Evolutionary conservation across 208 protist species (phyloP).

Genomic region (Kentomonas sorsogonicus): DNA sequence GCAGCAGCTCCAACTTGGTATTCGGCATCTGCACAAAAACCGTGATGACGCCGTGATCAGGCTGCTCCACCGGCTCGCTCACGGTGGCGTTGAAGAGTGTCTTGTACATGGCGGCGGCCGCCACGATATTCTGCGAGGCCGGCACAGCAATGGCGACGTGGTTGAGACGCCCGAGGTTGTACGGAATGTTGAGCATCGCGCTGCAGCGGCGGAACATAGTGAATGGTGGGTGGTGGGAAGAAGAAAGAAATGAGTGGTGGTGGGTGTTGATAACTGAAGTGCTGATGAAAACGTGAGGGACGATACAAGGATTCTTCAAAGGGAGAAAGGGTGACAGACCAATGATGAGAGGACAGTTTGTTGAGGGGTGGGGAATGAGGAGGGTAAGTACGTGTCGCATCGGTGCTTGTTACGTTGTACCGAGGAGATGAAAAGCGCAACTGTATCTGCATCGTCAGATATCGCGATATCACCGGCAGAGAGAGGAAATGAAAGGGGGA

Average conservation of each 20-base stretch:
- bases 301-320: too few relatives aligned
- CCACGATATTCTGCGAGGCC: slow-evolving; percentile 36
- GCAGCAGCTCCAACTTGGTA: slow-evolving; percentile 90
- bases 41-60: slow-evolving; percentile 90
- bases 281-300: too few relatives aligned
- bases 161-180: slow-evolving; percentile 83
- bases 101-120: slow-evolving; percentile 65
- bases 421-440: too few relatives aligned
- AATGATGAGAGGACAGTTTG: too few relatives aligned
- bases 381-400: too few relatives aligned
- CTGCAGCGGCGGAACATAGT: slow-evolving; percentile 21
- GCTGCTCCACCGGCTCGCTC: slow-evolving; percentile 64
- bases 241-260: too few relatives aligned
- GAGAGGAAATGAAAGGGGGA: too few relatives aligned
- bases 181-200: slow-evolving; percentile 12
- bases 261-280: too few relatives aligned
- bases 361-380: not conserved
- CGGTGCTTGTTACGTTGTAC: too few relatives aligned
- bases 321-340: too few relatives aligned
- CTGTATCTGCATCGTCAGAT: too few relatives aligned
- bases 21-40: slow-evolving; percentile 90
- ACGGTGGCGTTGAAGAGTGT: slow-evolving; percentile 71
- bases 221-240: not conserved
- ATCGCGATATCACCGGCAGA: too few relatives aligned
- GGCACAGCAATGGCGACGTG: slow-evolving; percentile 93